Conservation (phyloP, 225 moss, liverwort and hornwort genomes). For the Marchantia paleacea region DNA sequence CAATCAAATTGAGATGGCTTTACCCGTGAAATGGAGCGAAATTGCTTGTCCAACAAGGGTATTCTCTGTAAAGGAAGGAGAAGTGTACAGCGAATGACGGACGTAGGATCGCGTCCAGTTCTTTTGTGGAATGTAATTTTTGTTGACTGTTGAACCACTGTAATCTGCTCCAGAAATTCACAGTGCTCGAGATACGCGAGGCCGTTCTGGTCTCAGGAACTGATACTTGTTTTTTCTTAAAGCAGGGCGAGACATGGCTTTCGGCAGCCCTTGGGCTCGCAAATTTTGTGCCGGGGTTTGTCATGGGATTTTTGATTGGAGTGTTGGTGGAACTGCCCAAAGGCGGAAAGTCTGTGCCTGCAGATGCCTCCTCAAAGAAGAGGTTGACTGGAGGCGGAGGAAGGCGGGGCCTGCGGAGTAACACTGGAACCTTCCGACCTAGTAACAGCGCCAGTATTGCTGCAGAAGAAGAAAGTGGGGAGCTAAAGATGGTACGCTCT, state of each 20-base stretch:
- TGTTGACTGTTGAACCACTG: too few species aligned
- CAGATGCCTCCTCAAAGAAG: conserved; percentile 29
- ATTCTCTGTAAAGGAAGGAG: too few species aligned
- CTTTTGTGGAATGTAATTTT: too few species aligned
- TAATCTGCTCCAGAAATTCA: not conserved
- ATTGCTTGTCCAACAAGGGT: too few species aligned
- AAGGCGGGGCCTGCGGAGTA: conserved; percentile 31
- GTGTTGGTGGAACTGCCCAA: conserved; percentile 70
- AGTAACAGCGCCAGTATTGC: conserved; percentile 2
- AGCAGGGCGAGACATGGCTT: conserved; percentile 56
- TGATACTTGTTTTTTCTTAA: not conserved
- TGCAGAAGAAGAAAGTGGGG: conserved; percentile 45
- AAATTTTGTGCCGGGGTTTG: conserved; percentile 73
- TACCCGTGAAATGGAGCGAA: too few species aligned
- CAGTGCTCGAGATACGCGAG: not conserved
- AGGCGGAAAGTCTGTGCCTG: conserved; percentile 30
- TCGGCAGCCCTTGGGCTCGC: conserved; percentile 71
- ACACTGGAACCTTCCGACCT: conserved; percentile 19
- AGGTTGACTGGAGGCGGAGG: conserved; percentile 34
- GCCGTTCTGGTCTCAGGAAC: not conserved
- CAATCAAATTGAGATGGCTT: too few species aligned
- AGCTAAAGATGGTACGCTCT: conserved; percentile 83
- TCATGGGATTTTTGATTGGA: conserved; percentile 77
- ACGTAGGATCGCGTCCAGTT: too few species aligned
- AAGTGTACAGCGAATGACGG: too few species aligned